These are phyloP conservation scores for Solanum infundibuliforme DNA, from an alignment of 257 asterid genomes.

Conservation along the genomic window DNA sequence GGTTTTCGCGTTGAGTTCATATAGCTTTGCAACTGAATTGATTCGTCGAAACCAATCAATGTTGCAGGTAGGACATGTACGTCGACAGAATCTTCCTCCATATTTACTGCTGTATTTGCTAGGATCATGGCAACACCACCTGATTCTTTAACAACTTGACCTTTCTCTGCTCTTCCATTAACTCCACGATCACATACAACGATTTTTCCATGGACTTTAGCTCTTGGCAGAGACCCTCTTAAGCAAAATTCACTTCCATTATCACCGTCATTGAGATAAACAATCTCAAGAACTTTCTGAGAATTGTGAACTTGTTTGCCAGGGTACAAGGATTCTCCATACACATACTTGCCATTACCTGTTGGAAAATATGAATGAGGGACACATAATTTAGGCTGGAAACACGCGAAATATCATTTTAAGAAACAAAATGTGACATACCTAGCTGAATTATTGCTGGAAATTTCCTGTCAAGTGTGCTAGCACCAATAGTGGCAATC, in stretches of 20 bases:
- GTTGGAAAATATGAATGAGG: not conserved
- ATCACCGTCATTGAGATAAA: not conserved
- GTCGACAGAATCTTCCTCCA: slow-evolving; percentile 5
- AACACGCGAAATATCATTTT: not conserved
- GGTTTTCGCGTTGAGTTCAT: slow-evolving; percentile 6
- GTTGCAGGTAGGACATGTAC: slow-evolving; percentile 7
- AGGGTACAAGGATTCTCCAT: slow-evolving; percentile 4
- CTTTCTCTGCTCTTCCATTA: slow-evolving; percentile 11
- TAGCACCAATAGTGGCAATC: slow-evolving; percentile 4
- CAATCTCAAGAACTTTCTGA: not conserved
- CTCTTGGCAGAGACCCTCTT: slow-evolving; percentile 2
- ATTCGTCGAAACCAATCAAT: slow-evolving; percentile 8
- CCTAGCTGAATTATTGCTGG: slow-evolving; percentile 7
- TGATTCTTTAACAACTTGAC: slow-evolving; percentile 6
- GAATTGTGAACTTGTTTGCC: not conserved
- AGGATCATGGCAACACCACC: slow-evolving; percentile 9
- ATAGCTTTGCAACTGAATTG: not conserved
- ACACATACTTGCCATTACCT: slow-evolving; percentile 3
- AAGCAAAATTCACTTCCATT: slow-evolving; percentile 1
- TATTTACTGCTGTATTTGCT: slow-evolving; percentile 4
- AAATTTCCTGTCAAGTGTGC: slow-evolving; percentile 4
- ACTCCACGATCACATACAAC: slow-evolving; percentile 5
- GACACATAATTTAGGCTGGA: not conserved
- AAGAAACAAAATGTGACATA: not conserved
- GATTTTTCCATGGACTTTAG: not conserved